A percentile compares a stretch with the other conserved stretches of the same genome.
Evolutionary conservation across 352 stramenopile species (phyloP).

Genomic region (Pythium oligandrum): DNA sequence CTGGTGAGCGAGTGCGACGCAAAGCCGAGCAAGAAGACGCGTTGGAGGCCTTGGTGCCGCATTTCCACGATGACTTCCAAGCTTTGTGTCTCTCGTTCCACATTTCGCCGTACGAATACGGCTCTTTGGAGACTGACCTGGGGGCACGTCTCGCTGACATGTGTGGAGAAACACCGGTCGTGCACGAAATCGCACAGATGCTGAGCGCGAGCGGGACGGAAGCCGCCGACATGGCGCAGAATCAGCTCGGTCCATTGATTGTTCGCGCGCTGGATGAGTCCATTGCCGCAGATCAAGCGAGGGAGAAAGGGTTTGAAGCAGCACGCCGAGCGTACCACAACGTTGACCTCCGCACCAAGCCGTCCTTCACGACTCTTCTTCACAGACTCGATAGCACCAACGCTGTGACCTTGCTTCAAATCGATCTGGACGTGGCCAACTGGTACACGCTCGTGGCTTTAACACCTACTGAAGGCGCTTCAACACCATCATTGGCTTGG

Average conservation of each 20-base stretch:
- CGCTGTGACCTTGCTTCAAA: slow-evolving; percentile 42
- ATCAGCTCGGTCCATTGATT: slow-evolving; percentile 10
- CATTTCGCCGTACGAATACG: slow-evolving; percentile 10
- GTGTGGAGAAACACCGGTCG: slow-evolving; percentile 15
- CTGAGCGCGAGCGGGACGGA: background rate
- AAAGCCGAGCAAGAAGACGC: slow-evolving; percentile 8
- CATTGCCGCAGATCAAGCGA: slow-evolving; percentile 4
- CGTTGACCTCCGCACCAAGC: slow-evolving; percentile 33
- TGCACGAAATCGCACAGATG: slow-evolving; percentile 21
- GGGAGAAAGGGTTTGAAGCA: slow-evolving; percentile 14
- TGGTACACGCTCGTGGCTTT: slow-evolving; percentile 47
- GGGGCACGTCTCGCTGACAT: slow-evolving; percentile 9
- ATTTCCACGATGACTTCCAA: slow-evolving; percentile 16
- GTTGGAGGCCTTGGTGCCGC: slow-evolving; percentile 9
- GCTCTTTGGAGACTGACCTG: slow-evolving; percentile 5
- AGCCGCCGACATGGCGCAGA: background rate
- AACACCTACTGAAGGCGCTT: background rate
- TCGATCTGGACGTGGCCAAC: slow-evolving; percentile 63
- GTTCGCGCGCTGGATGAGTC: slow-evolving; percentile 18
- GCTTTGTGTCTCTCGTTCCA: slow-evolving; percentile 5
- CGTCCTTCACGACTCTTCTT: slow-evolving; percentile 6
- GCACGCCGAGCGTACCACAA: slow-evolving; percentile 15
- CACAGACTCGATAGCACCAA: too few species aligned
- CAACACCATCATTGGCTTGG: slow-evolving; percentile 23
- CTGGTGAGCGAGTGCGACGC: slow-evolving; percentile 10